These are phyloP conservation scores for Dimocarpus longan DNA, from an alignment of 345 rosid species.

Conservation along the genomic window DNA sequence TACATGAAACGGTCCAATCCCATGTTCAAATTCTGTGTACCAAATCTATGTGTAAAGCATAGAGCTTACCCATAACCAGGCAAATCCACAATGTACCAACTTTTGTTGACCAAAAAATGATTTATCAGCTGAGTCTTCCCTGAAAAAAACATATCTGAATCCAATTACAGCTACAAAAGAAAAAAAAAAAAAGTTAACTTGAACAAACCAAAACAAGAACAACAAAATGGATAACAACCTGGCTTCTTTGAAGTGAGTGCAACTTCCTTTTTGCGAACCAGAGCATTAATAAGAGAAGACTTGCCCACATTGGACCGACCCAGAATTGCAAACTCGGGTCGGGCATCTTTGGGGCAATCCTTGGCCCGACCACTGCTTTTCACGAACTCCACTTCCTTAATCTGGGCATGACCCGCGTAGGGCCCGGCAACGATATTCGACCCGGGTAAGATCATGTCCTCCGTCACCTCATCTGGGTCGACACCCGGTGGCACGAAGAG, in stretches of 20 bases:
- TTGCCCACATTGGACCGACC: constrained; percentile 97
- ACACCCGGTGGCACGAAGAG: constrained; percentile 86
- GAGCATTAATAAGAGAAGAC: constrained; percentile 86
- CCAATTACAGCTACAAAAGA: neutral
- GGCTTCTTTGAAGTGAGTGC: constrained; percentile 98
- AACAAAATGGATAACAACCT: constrained; percentile 38
- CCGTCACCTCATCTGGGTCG: constrained; percentile 61
- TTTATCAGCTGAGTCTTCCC: constrained; percentile 97
- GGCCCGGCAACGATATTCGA: constrained; percentile 90
- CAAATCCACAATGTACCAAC: constrained; percentile 96
- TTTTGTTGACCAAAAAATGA: constrained; percentile 90
- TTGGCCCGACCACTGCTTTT: constrained; percentile 85
- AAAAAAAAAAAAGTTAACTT: neutral
- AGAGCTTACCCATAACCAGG: constrained; percentile 90
- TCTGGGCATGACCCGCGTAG: constrained; percentile 86
- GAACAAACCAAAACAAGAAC: neutral
- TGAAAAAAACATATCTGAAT: constrained; percentile 24
- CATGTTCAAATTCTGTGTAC: too few relatives aligned
- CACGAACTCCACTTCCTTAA: constrained; percentile 84
- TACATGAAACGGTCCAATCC: neutral
- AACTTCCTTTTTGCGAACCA: constrained; percentile 83
- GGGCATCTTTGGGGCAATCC: constrained; percentile 82
- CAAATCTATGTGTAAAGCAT: neutral
- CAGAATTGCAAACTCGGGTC: constrained; percentile 85
- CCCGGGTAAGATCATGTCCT: constrained; percentile 78